These are phyloP conservation scores for Malania oleifera DNA, from an alignment of 164 flowering plant genomes.

Conservation along the genomic window DNA sequence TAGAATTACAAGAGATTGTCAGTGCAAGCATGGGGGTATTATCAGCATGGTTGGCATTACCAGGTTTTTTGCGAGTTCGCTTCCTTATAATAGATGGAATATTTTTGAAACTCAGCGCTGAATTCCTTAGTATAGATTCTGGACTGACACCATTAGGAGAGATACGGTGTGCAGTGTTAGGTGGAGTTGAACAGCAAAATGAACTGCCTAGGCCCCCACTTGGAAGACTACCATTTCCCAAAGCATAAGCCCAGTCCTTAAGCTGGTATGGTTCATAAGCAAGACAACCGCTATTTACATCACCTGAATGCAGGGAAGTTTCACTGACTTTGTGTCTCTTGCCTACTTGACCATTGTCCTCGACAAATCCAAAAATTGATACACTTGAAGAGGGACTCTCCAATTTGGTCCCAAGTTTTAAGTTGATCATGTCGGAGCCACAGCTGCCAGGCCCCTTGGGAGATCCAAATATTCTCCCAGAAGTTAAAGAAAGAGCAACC, in stretches of 20 bases:
- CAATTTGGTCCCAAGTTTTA: slow-evolving; percentile 10
- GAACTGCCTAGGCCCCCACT: slow-evolving; percentile 13
- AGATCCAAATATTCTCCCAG: slow-evolving; percentile 16
- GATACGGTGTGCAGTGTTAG: slow-evolving; percentile 3
- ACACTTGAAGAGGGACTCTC: slow-evolving; percentile 16
- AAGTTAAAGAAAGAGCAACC: slow-evolving; percentile 9
- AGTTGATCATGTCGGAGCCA: slow-evolving; percentile 7
- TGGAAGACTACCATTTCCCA: slow-evolving; percentile 1
- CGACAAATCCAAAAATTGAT: slow-evolving; percentile 13
- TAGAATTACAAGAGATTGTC: not conserved
- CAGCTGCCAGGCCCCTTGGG: slow-evolving; percentile 18
- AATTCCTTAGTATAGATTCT: slow-evolving; percentile 26
- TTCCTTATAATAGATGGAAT: slow-evolving; percentile 35
- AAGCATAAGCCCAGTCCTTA: slow-evolving; percentile 1
- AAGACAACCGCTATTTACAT: slow-evolving; percentile 11
- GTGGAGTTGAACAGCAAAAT: slow-evolving; percentile 13
- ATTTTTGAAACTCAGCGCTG: slow-evolving; percentile 24
- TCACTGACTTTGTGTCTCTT: slow-evolving; percentile 11
- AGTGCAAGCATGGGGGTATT: not conserved
- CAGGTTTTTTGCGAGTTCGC: slow-evolving; percentile 11
- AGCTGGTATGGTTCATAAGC: slow-evolving; percentile 21
- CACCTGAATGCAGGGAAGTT: slow-evolving; percentile 10
- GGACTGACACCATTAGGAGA: slow-evolving; percentile 18
- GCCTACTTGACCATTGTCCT: slow-evolving; percentile 12
- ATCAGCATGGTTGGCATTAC: not conserved